Evolutionary conservation across 495 filamentous ascomycete genomes (phyloP), one percentile per base, ranked within the genome.

Genomic region (Neurospora tetraspora): DNA sequence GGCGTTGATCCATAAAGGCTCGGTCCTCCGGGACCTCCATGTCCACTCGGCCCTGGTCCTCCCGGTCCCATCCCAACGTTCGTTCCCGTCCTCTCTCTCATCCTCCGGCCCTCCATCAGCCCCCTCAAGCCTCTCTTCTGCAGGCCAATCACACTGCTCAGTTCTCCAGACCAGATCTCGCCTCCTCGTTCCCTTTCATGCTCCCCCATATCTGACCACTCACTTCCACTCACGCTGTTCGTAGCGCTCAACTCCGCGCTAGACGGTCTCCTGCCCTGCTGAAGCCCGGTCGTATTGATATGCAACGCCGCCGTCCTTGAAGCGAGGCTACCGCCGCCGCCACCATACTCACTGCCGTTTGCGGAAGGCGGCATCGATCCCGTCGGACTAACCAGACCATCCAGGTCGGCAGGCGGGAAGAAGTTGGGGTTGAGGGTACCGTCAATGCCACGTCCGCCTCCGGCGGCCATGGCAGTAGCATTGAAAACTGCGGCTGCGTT

Each of bases 401-500:
- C 73, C 31, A 79, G 70, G 47, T 74, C 72, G 45, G 74, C 71
- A 38, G 76, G 59, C 18, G 79, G 79, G 76, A 83, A 85, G 73
- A 82, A 78, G 83, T 86, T 86, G 34, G 83, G 84, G 73, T 85
- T 85, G 23, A 85, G 77, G 18, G 78, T 77, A 27, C 85, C 85
- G 74, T 86, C 85, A 71, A 86, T 91, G 70, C 91, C 92, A 2
- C 93, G 86, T 2, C 96, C 96, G 36, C 95, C 94, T 1, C 96
- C 96, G 9, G 96, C 96, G 4, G 95, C 96, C 96, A 98, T 98
- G 68, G 96, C 96, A 0, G 95, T 94, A 0, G 96, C 96, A 75
- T 99, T 99, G 87, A 98, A 99, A 16, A 98, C 93, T 18, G 96
- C 96, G 0, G 96, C 96, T 1, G 96, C 94, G 78, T 98, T 99